Conservation (phyloP, 192 early-diverging fungal species). For the Phycomyces blakesleeanus region DNA sequence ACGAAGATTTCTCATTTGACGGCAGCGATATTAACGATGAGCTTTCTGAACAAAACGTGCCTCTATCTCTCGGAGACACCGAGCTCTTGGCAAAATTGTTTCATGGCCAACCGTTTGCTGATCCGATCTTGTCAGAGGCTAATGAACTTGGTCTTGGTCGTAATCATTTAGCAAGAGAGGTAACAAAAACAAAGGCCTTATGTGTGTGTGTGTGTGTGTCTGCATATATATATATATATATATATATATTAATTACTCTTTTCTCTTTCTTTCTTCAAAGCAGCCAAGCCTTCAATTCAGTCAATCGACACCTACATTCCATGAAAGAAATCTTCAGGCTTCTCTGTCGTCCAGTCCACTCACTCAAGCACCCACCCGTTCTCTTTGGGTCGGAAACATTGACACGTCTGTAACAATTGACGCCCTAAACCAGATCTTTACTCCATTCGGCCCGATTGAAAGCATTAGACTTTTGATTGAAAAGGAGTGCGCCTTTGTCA, state of each 20-base stretch:
- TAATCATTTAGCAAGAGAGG: neutral
- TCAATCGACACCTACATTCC: conserved; percentile 24
- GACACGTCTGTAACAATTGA: conserved; percentile 72
- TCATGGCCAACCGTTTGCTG: neutral
- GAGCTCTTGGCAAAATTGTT: conserved; percentile 18
- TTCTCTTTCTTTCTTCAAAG: conserved; percentile 1
- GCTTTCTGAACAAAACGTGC: neutral
- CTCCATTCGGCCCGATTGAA: conserved; percentile 88
- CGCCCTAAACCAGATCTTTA: conserved; percentile 80
- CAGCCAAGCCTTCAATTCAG: conserved; percentile 18
- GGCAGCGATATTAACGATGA: neutral
- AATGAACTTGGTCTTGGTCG: neutral
- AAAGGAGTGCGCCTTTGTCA: conserved; percentile 96
- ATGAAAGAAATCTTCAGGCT: neutral
- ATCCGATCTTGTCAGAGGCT: neutral
- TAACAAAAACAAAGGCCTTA: neutral
- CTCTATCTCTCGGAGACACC: conserved; percentile 13
- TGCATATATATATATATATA: neutral
- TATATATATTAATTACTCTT: conserved; percentile 3
- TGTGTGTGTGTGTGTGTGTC: no score
- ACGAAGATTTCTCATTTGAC: neutral
- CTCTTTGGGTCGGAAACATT: conserved; percentile 93
- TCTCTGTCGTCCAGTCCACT: neutral
- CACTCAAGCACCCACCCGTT: conserved; percentile 69
- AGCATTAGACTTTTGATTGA: conserved; percentile 84